Evolutionary conservation across 495 filamentous ascomycete genomes (phyloP), one percentile per base, ranked within the genome.

Genomic region (Penicillium pulvis): DNA sequence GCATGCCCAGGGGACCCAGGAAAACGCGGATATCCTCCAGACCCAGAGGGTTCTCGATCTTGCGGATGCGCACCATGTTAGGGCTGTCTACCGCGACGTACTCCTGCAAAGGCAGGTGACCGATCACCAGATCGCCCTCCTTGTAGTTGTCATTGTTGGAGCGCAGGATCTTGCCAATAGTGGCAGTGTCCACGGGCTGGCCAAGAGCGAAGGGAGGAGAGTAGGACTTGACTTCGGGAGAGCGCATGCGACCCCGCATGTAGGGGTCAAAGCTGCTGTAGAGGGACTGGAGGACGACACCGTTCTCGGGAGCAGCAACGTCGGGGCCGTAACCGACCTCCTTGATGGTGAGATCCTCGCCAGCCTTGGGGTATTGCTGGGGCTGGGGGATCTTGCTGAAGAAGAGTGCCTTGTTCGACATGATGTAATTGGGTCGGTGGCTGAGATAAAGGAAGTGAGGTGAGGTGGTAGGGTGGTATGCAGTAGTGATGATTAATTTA

Each of bases 201-300:
- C 78, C 73, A 28, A 91, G 71, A 0, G 55, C 55, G 66, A 80
- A 92, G 17, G 86, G 67, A 3, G 86, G 76, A 11, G 75, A 59
- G 75, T 92, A 93, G 4, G 87, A 90, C 67, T 88, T 83, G 62
- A 68, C 58, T 31, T 77, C 69, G 7, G 76, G 61, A 36, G 66
- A 44, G 36, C 80, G 75, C 82, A 85, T 83, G 52, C 84, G 82
- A 52, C 90, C 90, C 30, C 93, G 88, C 75, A 89, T 86, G 79
- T 96, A 96, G 8, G 93, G 93, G 76, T 97, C 93, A 73, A 88
- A 90, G 57, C 91, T 95, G 71, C 86, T 80, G 69, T 88, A 91
- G 68, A 89, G 82, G 58, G 88, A 88, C 71, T 89, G 85, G 55
- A 87, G 68, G 36, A 86, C 84, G 28, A 96, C 67, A 33, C 93